phyloP scores from a whole-genome alignment of 2,329 filamentous ascomycete species.

The Xylariaceae sp. region DNA sequence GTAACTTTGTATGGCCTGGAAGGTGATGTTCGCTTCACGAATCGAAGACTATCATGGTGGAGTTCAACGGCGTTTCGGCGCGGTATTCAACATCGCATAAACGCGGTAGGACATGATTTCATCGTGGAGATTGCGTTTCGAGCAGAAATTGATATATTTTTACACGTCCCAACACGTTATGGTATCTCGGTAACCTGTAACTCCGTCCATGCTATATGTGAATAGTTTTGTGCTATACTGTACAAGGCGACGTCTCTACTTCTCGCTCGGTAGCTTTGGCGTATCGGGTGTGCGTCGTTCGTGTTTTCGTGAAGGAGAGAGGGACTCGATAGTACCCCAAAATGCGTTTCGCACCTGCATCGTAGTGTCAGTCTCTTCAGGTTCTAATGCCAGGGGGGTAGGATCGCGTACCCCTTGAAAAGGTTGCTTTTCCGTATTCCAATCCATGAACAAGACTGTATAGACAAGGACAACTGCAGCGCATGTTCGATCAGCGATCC shows the following conservation, averaged over 20 bases:
- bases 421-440: constrained; percentile 44
- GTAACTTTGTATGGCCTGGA: constrained; percentile 56
- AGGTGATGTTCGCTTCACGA: constrained; percentile 20
- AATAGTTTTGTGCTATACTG: constrained; percentile 11
- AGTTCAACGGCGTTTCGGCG: constrained; percentile 17
- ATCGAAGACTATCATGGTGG: constrained; percentile 11
- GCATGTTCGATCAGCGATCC: background rate
- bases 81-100: background rate
- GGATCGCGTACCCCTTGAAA: constrained; percentile 47
- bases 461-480: constrained; percentile 52
- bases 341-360: constrained; percentile 39
- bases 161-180: constrained; percentile 18
- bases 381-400: background rate
- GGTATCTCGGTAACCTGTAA: constrained; percentile 24
- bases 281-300: constrained; percentile 22
- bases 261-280: constrained; percentile 7
- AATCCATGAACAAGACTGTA: constrained; percentile 62
- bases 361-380: constrained; percentile 3
- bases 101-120: constrained; percentile 7
- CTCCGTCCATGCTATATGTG: constrained; percentile 30
- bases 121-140: constrained; percentile 13
- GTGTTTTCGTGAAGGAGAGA: constrained; percentile 27
- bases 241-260: constrained; percentile 14
- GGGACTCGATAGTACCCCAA: constrained; percentile 35
- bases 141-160: constrained; percentile 14